Evolutionary conservation across 2,329 filamentous ascomycete species (phyloP).

Genomic region (Chrysoporthe cubensis): DNA sequence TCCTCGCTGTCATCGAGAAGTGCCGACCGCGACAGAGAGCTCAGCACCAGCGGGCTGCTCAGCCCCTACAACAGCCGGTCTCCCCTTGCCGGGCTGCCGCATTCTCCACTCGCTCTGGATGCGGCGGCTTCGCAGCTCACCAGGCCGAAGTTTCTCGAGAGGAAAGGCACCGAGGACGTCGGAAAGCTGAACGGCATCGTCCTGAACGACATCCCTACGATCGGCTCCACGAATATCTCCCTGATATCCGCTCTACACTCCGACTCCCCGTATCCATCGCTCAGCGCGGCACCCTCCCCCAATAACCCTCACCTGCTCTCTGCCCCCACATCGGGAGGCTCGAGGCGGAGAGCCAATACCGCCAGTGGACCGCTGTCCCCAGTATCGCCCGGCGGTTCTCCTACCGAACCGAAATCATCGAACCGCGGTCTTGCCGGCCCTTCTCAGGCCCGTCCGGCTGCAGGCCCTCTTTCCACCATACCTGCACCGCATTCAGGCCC

Average conservation of each 20-base stretch:
- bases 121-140: slow-evolving; percentile 22
- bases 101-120: slow-evolving; percentile 26
- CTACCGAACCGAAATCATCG: slow-evolving; percentile 21
- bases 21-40: slow-evolving; percentile 27
- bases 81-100: slow-evolving; percentile 28
- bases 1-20: slow-evolving; percentile 29
- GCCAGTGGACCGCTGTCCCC: slow-evolving; percentile 29
- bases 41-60: slow-evolving; percentile 26
- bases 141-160: slow-evolving; percentile 25
- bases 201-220: slow-evolving; percentile 32
- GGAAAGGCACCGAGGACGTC: slow-evolving; percentile 28
- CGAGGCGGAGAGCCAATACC: slow-evolving; percentile 27
- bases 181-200: slow-evolving; percentile 31
- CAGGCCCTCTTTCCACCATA: slow-evolving; percentile 8
- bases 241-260: slow-evolving; percentile 30
- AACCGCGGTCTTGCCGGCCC: slow-evolving; percentile 7
- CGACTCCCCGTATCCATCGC: slow-evolving; percentile 27
- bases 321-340: slow-evolving; percentile 20
- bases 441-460: slow-evolving; percentile 14
- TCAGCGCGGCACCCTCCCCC: slow-evolving; percentile 10
- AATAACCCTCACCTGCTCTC: slow-evolving; percentile 23
- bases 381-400: slow-evolving; percentile 20
- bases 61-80: slow-evolving; percentile 30
- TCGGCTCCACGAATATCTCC: slow-evolving; percentile 21
- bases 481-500: slow-evolving; percentile 14